phyloP scores from a whole-genome alignment of 441 rosid species.

The Euphorbia schlechtendalii region DNA sequence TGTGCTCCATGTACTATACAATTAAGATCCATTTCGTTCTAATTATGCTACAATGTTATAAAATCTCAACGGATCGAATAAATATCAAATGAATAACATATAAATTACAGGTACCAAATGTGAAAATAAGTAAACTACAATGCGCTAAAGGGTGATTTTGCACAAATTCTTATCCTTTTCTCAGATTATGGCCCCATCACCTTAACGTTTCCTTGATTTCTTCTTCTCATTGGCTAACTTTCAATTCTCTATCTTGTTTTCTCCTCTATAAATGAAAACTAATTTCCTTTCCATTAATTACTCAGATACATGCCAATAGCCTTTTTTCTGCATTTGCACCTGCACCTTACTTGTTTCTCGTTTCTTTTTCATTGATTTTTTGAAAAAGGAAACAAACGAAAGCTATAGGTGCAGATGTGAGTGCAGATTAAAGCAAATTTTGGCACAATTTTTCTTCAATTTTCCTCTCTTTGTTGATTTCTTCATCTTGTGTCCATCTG shows the following conservation, averaged over 20 bases:
- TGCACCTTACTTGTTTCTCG: slow-evolving; percentile 36
- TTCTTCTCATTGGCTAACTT: background rate
- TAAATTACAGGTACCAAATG: too few species aligned
- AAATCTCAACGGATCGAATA: too few species aligned
- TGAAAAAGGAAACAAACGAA: background rate
- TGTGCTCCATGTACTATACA: too few species aligned
- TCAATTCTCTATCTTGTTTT: background rate
- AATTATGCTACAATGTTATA: too few species aligned
- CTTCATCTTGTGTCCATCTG: background rate
- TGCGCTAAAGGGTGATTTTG: too few species aligned
- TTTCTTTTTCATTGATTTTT: background rate
- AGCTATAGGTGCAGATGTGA: slow-evolving; percentile 41
- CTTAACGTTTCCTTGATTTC: background rate
- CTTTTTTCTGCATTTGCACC: slow-evolving; percentile 74
- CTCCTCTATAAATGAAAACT: slow-evolving; percentile 3
- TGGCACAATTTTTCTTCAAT: background rate
- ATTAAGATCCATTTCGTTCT: too few species aligned
- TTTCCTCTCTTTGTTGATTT: background rate
- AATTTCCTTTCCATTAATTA: background rate
- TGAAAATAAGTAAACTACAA: too few species aligned
- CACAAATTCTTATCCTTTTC: too few species aligned
- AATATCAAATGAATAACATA: too few species aligned
- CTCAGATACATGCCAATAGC: slow-evolving; percentile 24
- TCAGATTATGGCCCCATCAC: too few species aligned
- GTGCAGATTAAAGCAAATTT: slow-evolving; percentile 55